Evolutionary conservation across 2,329 filamentous ascomycete species (phyloP), one percentile per base, ranked within the genome.

Genomic region (Claviceps humidiphila): DNA sequence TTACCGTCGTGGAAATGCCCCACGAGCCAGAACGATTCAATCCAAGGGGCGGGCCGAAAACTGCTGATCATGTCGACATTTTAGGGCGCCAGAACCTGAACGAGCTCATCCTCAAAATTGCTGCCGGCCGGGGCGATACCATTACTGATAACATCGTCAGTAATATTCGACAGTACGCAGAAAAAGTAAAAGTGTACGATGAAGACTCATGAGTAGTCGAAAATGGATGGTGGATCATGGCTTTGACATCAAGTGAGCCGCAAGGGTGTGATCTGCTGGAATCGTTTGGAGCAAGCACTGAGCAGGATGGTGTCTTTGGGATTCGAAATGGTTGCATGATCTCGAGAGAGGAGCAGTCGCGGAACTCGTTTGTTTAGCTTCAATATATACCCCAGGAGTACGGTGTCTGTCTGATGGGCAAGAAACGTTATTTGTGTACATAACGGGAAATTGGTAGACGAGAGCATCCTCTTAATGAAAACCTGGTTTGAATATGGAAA

Each of bases 51-150:
- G 82, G 81, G 0, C 79, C 80, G 24, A 81, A 80, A 55, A 82
- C 77, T 55, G 90, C 89, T 14, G 93, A 98, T 64, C 93, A 98
- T 63, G 93, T 98, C 49, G 93, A 98, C 64, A 98, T 98, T 54
- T 75, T 98, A 2, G 93, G 93, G 1, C 75, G 93, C 34, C 83
- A 89, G 58, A 89, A 82, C 37, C 74, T 98, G 26, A 98, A 98
- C 62, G 93, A 98, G 67, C 71, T 97, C 49, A 85, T 98, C 47
- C 68, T 98, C 54, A 77, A 83, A 50, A 85, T 98, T 9, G 93
- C 89, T 0, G 89, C 89, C 0, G 93, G 93, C 0, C 82, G 81
- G 59, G 93, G 93, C 4, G 78, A 90, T 54, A 75, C 81, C 30
- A 91, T 98, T 57, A 73, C 84, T 48, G 81, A 94, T 55, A 81